Evolutionary conservation across 108 stramenopile genomes (phyloP).

Genomic region (Conticribra guillardii): DNA sequence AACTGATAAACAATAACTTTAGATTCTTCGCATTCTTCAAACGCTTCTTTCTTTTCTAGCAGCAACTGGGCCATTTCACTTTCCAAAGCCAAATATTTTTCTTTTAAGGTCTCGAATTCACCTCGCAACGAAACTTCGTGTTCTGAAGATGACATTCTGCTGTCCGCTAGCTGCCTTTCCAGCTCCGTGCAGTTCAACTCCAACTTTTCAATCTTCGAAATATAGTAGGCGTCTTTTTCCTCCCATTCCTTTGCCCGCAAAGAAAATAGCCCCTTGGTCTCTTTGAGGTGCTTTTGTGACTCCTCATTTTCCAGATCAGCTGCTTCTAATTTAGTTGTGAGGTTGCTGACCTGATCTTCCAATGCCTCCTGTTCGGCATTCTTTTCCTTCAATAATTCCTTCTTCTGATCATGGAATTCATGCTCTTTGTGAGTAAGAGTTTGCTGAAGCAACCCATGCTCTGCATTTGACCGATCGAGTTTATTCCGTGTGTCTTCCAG

Average conservation of each 20-base stretch:
- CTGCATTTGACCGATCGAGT: slow-evolving; percentile 17
- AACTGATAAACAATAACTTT: slow-evolving; percentile 54
- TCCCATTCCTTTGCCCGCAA: slow-evolving; percentile 19
- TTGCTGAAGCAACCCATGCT: slow-evolving; percentile 19
- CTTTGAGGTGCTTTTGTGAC: slow-evolving; percentile 2
- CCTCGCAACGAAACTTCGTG: neutral
- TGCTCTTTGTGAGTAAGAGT: slow-evolving; percentile 20
- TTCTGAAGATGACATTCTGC: slow-evolving; percentile 4
- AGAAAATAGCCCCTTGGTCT: slow-evolving; percentile 11
- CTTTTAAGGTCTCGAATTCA: slow-evolving; percentile 22
- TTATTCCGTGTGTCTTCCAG: slow-evolving; percentile 8
- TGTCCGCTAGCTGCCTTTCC: neutral
- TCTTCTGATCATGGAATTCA: slow-evolving; percentile 2
- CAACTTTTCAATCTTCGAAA: slow-evolving; percentile 15
- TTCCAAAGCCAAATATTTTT: slow-evolving; percentile 15
- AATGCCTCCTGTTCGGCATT: neutral
- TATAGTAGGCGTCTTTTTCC: slow-evolving; percentile 7
- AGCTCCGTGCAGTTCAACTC: neutral
- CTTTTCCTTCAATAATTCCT: slow-evolving; percentile 8
- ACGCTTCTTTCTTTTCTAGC: slow-evolving; percentile 17
- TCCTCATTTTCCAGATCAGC: neutral
- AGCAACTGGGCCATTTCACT: slow-evolving; percentile 22
- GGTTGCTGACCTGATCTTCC: neutral
- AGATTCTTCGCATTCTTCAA: slow-evolving; percentile 42
- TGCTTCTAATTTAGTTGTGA: slow-evolving; percentile 9